Evolutionary conservation across 2,329 filamentous ascomycete species (phyloP).

Genomic region (Ampelomyces quisqualis): DNA sequence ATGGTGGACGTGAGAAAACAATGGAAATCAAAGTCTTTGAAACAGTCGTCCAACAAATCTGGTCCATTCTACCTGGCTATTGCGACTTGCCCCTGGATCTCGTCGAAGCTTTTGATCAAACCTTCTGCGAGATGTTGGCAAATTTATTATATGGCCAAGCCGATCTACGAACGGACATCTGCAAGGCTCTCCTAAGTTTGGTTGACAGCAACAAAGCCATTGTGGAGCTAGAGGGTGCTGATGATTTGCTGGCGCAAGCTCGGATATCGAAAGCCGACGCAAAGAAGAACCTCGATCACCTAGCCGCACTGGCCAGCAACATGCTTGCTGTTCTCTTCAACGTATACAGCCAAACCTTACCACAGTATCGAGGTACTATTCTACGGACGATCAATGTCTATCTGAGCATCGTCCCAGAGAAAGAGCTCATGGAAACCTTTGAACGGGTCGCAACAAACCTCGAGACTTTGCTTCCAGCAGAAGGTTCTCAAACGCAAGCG

Average conservation of each 20-base stretch:
- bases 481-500: slow-evolving; percentile 62
- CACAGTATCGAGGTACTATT: slow-evolving; percentile 86
- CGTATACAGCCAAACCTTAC: slow-evolving; percentile 94
- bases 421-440: slow-evolving; percentile 85
- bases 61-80: slow-evolving; percentile 91
- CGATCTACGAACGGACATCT: slow-evolving; percentile 82
- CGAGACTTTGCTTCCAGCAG: slow-evolving; percentile 65
- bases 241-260: slow-evolving; percentile 74
- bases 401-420: slow-evolving; percentile 78
- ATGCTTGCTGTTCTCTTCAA: slow-evolving; percentile 97
- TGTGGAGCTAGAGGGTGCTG: slow-evolving; percentile 65
- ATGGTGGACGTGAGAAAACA: slow-evolving; percentile 79
- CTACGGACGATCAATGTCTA: slow-evolving; percentile 94
- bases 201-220: slow-evolving; percentile 92
- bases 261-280: slow-evolving; percentile 75
- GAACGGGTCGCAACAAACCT: slow-evolving; percentile 83
- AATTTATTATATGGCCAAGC: slow-evolving; percentile 92
- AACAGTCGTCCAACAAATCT: slow-evolving; percentile 91
- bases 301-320: slow-evolving; percentile 79
- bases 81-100: slow-evolving; percentile 85
- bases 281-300: slow-evolving; percentile 75
- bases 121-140: slow-evolving; percentile 84
- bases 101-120: slow-evolving; percentile 72
- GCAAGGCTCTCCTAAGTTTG: slow-evolving; percentile 78
- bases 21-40: slow-evolving; percentile 98